A percentile compares a stretch with the other conserved stretches of the same genome.
Evolutionary conservation across 192 early-diverging fungal genomes (phyloP).

Genomic region (Backusella westeae): DNA sequence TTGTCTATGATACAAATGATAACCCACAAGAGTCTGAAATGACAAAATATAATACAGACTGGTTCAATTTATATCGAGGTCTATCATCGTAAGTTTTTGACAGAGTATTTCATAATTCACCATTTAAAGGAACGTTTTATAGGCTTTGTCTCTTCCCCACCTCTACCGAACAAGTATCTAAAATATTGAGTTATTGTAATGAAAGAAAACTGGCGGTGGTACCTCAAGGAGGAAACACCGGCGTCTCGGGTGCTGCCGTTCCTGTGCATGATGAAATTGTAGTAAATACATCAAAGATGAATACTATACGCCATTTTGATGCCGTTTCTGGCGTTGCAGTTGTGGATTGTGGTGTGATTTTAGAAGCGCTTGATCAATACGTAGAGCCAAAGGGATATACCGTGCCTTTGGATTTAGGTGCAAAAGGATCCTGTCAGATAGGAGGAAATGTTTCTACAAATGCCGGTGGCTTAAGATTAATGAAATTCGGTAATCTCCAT

Average conservation of each 20-base stretch:
- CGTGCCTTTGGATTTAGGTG: slow-evolving; percentile 89
- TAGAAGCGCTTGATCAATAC: slow-evolving; percentile 85
- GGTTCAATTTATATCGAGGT: slow-evolving; percentile 91
- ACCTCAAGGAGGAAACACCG: slow-evolving; percentile 97
- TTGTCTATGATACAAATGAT: slow-evolving; percentile 40
- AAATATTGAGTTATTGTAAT: slow-evolving; percentile 85
- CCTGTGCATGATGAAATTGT: slow-evolving; percentile 96
- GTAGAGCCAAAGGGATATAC: slow-evolving; percentile 77
- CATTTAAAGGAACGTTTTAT: not conserved
- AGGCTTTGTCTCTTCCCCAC: slow-evolving; percentile 81
- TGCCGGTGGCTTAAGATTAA: slow-evolving; percentile 88
- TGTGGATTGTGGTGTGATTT: slow-evolving; percentile 86
- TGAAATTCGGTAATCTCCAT: slow-evolving; percentile 93
- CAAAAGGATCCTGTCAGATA: slow-evolving; percentile 89
- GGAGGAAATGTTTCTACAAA: slow-evolving; percentile 99
- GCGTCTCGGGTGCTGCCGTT: slow-evolving; percentile 89
- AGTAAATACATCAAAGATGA: slow-evolving; percentile 76
- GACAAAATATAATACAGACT: slow-evolving; percentile 75
- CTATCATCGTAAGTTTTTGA: slow-evolving; percentile 42
- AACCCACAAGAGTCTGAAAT: slow-evolving; percentile 39
- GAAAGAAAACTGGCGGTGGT: slow-evolving; percentile 82
- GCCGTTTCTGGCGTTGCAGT: slow-evolving; percentile 74
- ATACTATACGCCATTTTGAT: slow-evolving; percentile 67
- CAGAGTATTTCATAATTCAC: not conserved
- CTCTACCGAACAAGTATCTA: slow-evolving; percentile 75